Conservation (phyloP, 2,329 filamentous ascomycete species). For the Fusarium graminum region DNA sequence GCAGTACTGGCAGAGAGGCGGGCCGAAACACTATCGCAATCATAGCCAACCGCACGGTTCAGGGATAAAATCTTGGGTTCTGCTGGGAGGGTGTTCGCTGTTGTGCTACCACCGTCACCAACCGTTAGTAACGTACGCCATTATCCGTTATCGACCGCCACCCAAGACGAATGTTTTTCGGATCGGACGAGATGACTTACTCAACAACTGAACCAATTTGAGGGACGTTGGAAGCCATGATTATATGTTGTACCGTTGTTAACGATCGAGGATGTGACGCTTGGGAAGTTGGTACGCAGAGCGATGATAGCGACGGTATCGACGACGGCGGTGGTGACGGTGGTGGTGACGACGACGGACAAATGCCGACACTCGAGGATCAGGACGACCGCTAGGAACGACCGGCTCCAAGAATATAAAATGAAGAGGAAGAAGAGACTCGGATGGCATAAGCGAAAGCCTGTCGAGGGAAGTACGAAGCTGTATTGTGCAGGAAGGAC, state of each 20-base stretch:
- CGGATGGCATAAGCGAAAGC: constrained; percentile 2
- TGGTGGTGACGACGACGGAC: background rate
- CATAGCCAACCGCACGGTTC: background rate
- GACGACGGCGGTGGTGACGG: background rate
- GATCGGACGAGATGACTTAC: constrained; percentile 21
- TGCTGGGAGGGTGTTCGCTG: constrained; percentile 3
- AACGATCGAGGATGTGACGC: background rate
- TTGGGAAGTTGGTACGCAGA: background rate
- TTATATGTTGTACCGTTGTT: background rate
- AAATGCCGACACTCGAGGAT: background rate
- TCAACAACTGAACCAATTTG: constrained; percentile 25
- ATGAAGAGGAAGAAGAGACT: background rate
- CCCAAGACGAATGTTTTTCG: constrained; percentile 1
- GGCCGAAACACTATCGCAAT: constrained; percentile 16
- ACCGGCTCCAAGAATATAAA: constrained; percentile 7
- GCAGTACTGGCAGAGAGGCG: constrained; percentile 4
- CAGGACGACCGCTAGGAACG: constrained; percentile 10
- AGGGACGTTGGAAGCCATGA: constrained; percentile 28
- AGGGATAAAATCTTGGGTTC: constrained; percentile 7
- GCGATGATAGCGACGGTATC: background rate
- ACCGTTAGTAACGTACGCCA: constrained; percentile 20
- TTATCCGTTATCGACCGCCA: constrained; percentile 1
- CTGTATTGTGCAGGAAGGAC: background rate
- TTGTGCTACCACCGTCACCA: constrained; percentile 7
- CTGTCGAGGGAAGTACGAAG: background rate